phyloP scores from a whole-genome alignment of 768 basidiomycete species.

The Gloeophyllum trabeum region DNA sequence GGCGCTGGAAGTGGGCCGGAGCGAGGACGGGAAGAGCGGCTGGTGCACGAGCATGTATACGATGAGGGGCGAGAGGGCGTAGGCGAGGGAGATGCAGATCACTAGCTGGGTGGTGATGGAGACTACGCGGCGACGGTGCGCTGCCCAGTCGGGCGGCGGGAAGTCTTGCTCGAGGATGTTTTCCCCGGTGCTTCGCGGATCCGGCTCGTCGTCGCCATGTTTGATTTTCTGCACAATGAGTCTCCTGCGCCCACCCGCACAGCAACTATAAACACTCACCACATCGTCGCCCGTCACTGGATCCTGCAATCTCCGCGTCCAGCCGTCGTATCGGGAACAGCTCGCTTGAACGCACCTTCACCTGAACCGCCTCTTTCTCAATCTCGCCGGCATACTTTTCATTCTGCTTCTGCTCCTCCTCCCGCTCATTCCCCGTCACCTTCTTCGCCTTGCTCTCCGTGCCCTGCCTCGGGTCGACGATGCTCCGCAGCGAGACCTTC shows the following conservation, averaged over 20 bases:
- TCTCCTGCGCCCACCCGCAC: not conserved
- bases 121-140: slow-evolving; percentile 12
- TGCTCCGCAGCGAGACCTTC: slow-evolving; percentile 16
- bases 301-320: slow-evolving; percentile 32
- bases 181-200: slow-evolving; percentile 12
- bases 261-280: slow-evolving; percentile 17
- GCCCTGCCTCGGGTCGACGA: slow-evolving; percentile 17
- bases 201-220: slow-evolving; percentile 13
- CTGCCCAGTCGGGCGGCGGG: slow-evolving; percentile 19
- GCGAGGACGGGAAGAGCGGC: slow-evolving; percentile 1
- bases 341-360: too few species aligned
- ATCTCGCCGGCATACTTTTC: slow-evolving; percentile 13
- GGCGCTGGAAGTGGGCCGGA: too few species aligned
- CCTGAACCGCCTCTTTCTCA: slow-evolving; percentile 15
- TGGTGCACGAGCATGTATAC: slow-evolving; percentile 1
- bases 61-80: slow-evolving; percentile 10
- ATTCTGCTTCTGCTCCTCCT: slow-evolving; percentile 14
- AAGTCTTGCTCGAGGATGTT: slow-evolving; percentile 18
- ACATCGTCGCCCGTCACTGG: slow-evolving; percentile 37
- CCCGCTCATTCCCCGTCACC: slow-evolving; percentile 12
- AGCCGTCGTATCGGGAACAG: too few species aligned
- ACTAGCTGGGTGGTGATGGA: slow-evolving; percentile 9
- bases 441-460: slow-evolving; percentile 19
- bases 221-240: slow-evolving; percentile 3
- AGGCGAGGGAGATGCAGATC: slow-evolving; percentile 8